Base-by-base conservation (phyloP, 2,329 filamentous ascomycete genomes). In the Davidsoniella neocaledoniae region DNA sequence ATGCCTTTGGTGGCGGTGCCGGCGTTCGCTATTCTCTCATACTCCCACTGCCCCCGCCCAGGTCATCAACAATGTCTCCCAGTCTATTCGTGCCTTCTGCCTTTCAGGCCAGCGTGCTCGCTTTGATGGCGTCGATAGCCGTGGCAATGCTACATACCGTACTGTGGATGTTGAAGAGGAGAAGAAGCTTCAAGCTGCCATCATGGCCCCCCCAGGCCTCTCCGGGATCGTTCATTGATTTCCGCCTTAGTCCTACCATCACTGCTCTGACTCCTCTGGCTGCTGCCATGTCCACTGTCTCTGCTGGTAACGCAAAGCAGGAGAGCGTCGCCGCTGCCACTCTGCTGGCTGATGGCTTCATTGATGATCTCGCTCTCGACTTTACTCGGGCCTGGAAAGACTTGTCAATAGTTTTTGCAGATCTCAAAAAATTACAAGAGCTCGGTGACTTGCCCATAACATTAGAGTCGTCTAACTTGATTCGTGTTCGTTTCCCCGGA, bases 31-130 rank as follows among this genome's bases (percentile, higher is more conserved):
- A 90, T 96, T 96, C 67, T 93, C 86, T 1, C 88, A 95, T 66
- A 77, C 79, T 1, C 86, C 90, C 1, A 82, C 85, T 8, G 77
- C 81, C 6, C 87, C 86, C 38, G 86, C 88, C 1, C 86, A 96
- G 63, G 86, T 96, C 43, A 77, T 96, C 47, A 83, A 91, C 63
- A 94, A 94, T 64, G 90, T 95, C n/a, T 94, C 86, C 10, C 81
- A 87, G 57, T 91, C 87, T 4, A 81, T 96, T 59, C 79, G 91
- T 49, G 88, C 87, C 10, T 95, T 98, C 66, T 82, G 86, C 66
- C 72, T 94, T n/a, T 87, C 84, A 0, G 91, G 91, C 0, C 79
- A 94, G 59, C 91, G 88, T 63, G 81, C 83, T 8, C 83, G 84
- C 52, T 95, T 88, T 58, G 84, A 94, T 61, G 90, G 90, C 10